Conservation (phyloP, 2,329 filamentous ascomycete species). For the Fusarium sp. region DNA sequence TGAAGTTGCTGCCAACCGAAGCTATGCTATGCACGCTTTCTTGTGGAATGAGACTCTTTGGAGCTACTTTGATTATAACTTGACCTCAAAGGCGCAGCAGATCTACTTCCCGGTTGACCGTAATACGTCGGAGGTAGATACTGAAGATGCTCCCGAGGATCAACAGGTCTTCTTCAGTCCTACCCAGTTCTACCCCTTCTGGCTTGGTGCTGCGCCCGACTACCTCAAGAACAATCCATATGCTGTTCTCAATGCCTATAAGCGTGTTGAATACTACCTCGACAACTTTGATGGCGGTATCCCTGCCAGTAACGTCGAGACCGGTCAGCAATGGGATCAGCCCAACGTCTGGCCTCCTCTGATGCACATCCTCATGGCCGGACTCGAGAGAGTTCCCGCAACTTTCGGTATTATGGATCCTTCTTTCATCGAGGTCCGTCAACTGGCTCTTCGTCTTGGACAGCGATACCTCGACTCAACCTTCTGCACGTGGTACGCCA, state of each 20-base stretch:
- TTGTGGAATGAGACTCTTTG: conserved; percentile 73
- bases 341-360: conserved; percentile 78
- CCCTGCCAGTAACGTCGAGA: conserved; percentile 69
- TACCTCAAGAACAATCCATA: conserved; percentile 68
- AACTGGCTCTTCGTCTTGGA: conserved; percentile 67
- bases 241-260: conserved; percentile 66
- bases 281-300: conserved; percentile 66
- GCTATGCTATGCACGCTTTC: conserved; percentile 70
- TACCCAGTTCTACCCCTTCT: conserved; percentile 75
- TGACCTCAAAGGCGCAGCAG: conserved; percentile 68
- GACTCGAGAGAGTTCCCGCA: conserved; percentile 68
- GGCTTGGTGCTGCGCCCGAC: conserved; percentile 71
- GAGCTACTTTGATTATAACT: conserved; percentile 77
- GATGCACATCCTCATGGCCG: conserved; percentile 72
- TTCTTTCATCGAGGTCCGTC: conserved; percentile 64
- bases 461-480: conserved; percentile 75
- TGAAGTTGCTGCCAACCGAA: conserved; percentile 62
- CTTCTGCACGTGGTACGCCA: conserved; percentile 77
- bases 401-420: conserved; percentile 66
- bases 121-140: conserved; percentile 51
- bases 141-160: conserved; percentile 61
- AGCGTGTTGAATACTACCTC: conserved; percentile 65
- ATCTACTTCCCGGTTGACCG: conserved; percentile 64
- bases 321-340: conserved; percentile 76
- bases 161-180: conserved; percentile 68